Conservation (phyloP, 2,329 filamentous ascomycete species). For the Xylariaceae sp. region DNA sequence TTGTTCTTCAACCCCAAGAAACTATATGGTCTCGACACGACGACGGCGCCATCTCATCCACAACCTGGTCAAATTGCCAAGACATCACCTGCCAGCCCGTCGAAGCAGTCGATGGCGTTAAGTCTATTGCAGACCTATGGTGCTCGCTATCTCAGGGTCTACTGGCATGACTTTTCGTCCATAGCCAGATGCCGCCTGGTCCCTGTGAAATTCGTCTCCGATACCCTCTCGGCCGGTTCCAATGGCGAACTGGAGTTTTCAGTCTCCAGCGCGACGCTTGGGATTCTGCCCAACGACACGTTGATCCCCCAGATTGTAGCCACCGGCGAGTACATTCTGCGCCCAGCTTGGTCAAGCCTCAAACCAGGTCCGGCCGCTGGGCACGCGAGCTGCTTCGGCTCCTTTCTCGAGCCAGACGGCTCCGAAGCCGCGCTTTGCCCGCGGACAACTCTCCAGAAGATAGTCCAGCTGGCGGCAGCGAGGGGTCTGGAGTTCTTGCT, state of each 20-base stretch:
- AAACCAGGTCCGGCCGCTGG: constrained; percentile 51
- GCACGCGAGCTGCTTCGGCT: constrained; percentile 61
- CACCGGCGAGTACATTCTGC: constrained; percentile 60
- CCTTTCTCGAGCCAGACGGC: constrained; percentile 56
- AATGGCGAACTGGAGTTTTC: too few species aligned
- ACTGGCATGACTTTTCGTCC: constrained; percentile 75
- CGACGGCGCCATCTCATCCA: too few species aligned
- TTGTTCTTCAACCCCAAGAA: too few species aligned
- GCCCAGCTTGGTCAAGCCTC: constrained; percentile 61
- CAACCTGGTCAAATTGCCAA: too few species aligned
- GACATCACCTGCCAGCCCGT: too few species aligned
- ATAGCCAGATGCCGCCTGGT: constrained; percentile 62
- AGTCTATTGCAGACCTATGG: too few species aligned
- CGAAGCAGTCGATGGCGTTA: too few species aligned
- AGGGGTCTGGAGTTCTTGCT: constrained; percentile 59
- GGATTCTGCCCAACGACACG: constrained; percentile 62
- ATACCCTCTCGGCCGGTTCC: too few species aligned
- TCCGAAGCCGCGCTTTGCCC: constrained; percentile 49
- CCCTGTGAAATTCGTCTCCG: constrained; percentile 53
- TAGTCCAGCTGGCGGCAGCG: constrained; percentile 44
- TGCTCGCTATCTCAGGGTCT: constrained; percentile 62
- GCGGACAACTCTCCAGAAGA: constrained; percentile 45
- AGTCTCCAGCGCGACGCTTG: constrained; percentile 59
- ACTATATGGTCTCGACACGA: too few species aligned
- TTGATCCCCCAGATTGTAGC: constrained; percentile 48